Conservation (phyloP, 1,139 yeast species). For the Candida frijolesensis region DNA sequence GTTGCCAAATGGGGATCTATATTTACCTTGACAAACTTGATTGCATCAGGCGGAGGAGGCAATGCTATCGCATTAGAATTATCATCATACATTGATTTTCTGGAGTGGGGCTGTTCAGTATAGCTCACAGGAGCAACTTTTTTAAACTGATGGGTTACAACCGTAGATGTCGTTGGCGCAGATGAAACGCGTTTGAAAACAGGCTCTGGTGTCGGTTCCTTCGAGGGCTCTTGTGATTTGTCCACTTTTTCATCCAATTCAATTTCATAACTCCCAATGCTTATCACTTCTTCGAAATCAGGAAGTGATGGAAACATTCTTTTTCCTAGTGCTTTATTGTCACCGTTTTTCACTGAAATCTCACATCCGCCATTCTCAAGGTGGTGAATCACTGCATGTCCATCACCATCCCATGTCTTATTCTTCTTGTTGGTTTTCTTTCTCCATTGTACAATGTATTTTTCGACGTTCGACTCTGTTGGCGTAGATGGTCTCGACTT, state of each 20-base stretch:
- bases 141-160: constrained; percentile 9
- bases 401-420: constrained; percentile 97
- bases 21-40: constrained; percentile 51
- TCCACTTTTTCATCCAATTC: constrained; percentile 50
- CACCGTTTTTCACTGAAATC: constrained; percentile 18
- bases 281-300: constrained; percentile 41
- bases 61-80: constrained; percentile 10
- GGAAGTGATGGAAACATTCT: constrained; percentile 14
- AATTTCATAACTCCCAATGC: constrained; percentile 54
- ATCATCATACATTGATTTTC: constrained; percentile 14
- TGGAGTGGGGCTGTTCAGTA: constrained; percentile 3
- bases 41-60: constrained; percentile 17
- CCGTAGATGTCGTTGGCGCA: constrained; percentile 1
- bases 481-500: constrained; percentile 3
- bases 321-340: constrained; percentile 22
- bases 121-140: constrained; percentile 14
- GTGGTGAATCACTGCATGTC: constrained; percentile 40
- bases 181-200: constrained; percentile 5
- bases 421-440: constrained; percentile 75
- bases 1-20: constrained; percentile 67
- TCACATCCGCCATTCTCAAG: constrained; percentile 10
- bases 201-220: constrained; percentile 9
- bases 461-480: constrained; percentile 4
- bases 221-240: constrained; percentile 3
- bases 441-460: constrained; percentile 61